Base-by-base conservation (phyloP, 305 asterid genomes). In the Salvia sclarea region DNA sequence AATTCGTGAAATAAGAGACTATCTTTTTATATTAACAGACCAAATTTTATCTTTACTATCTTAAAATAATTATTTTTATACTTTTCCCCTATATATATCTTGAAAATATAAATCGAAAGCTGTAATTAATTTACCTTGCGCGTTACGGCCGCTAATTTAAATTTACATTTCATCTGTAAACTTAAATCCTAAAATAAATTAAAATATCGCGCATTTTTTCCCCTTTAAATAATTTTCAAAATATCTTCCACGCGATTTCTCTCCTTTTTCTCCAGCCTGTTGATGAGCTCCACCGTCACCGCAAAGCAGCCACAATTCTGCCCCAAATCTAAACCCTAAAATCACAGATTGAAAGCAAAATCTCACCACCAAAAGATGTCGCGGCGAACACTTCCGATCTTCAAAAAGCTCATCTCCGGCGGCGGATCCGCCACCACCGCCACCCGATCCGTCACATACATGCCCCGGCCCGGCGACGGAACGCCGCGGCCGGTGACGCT, bases 381-480 rank as follows among this genome's bases (percentile, higher is more conserved):
- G 41, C 71, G 86, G 77, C 83, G 90, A 75, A 35, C 85, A 12
- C 68, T 85, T 70, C 86, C 92, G 41, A 65, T 84, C 80, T 69
- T 83, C 60, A 83, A 79, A 57, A 85, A 72, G 25, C 75, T 81
- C 48, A 48, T 80, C 60, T 71, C 72, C 54, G 33, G 72, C 45
- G 30, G 53, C 64, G 69, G 66, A 64, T 69, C 77, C 68, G 33
- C 73, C 68, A 40, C 73, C 6, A 21, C 76, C 21, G 17, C 79
- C 2, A 24, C 88, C 73, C 93, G 98, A 81, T 88, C 94, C 69
- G 85, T 93, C 8, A 86, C 97, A 58, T 90, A 87, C 79, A 85
- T 82, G 97, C 96, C 94, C 69, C 87, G 96, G 6, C 98, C 98
- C 37, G 96, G 97, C 0, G 98, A 92, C 33, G 98, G 96, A 4